These are phyloP conservation scores for Aureobasidium uvarum DNA, from an alignment of 2,329 filamentous ascomycete species.

Conservation along the genomic window DNA sequence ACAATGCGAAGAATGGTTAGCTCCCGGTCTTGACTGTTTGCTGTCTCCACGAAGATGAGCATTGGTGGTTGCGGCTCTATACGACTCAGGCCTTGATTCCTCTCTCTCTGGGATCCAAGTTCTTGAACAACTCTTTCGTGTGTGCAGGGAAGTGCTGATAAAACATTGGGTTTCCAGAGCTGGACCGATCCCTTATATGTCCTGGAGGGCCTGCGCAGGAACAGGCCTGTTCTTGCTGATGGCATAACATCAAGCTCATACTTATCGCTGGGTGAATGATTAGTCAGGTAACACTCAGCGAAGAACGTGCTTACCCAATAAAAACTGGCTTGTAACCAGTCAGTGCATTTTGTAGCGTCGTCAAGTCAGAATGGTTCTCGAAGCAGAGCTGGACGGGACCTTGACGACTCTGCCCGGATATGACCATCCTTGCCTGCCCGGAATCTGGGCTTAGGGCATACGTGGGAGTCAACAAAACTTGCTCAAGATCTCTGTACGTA, in stretches of 20 bases:
- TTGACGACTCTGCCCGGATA: background rate
- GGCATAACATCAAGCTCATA: background rate
- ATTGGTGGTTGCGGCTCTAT: background rate
- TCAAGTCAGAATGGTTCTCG: background rate
- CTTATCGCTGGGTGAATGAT: background rate
- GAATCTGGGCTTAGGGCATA: background rate
- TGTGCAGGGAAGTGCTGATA: background rate
- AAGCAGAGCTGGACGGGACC: background rate
- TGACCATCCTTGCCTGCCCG: background rate
- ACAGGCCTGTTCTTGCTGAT: too few relatives aligned
- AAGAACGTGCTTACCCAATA: background rate
- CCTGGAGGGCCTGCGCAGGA: background rate
- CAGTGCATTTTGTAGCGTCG: background rate
- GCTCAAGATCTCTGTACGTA: background rate
- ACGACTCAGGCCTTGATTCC: background rate
- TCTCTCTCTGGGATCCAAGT: background rate
- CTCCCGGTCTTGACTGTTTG: background rate
- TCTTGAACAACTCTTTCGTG: background rate
- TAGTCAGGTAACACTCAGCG: background rate
- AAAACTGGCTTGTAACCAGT: background rate
- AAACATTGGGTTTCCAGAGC: background rate
- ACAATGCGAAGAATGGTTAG: background rate
- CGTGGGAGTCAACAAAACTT: background rate
- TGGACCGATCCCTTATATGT: background rate
- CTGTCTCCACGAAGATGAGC: background rate